A percentile compares a stretch with the other conserved stretches of the same genome.
Evolutionary conservation across 345 rosid species (phyloP).

Genomic region (Carallia pectinifolia): DNA sequence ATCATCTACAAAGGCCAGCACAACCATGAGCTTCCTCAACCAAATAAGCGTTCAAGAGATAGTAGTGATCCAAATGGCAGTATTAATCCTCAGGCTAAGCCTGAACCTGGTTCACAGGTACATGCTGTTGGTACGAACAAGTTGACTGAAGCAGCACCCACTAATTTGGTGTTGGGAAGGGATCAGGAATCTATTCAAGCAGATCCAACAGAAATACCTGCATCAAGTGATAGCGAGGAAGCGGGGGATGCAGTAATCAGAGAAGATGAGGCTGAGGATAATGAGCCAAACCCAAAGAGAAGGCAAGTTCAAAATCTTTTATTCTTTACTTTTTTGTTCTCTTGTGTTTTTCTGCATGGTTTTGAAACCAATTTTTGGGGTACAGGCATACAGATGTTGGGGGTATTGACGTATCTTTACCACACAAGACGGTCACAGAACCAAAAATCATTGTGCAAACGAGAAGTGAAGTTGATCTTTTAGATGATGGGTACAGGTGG

Average conservation of each 20-base stretch:
- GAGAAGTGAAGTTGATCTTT: slow-evolving; percentile 94
- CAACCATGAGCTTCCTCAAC: slow-evolving; percentile 77
- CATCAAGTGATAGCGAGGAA: slow-evolving; percentile 49
- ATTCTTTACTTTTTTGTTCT: slow-evolving; percentile 7
- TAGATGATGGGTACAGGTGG: slow-evolving; percentile 98
- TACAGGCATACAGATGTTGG: slow-evolving; percentile 50
- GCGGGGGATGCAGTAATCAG: slow-evolving; percentile 38
- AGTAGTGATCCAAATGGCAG: slow-evolving; percentile 35
- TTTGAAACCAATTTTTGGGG: slow-evolving; percentile 5
- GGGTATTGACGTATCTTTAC: slow-evolving; percentile 42
- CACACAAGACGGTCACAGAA: slow-evolving; percentile 76
- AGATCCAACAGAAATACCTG: slow-evolving; percentile 32
- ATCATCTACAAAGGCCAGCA: slow-evolving; percentile 93
- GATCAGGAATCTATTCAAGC: slow-evolving; percentile 43
- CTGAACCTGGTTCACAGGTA: slow-evolving; percentile 32
- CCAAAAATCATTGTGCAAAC: slow-evolving; percentile 91
- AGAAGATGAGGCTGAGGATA: slow-evolving; percentile 44
- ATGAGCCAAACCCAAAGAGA: slow-evolving; percentile 68
- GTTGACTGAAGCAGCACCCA: slow-evolving; percentile 24
- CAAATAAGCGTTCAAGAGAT: slow-evolving; percentile 62
- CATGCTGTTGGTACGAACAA: slow-evolving; percentile 25
- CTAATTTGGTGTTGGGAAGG: slow-evolving; percentile 30
- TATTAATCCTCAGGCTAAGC: slow-evolving; percentile 39
- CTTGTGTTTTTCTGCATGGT: neutral
- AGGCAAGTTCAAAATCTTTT: slow-evolving; percentile 42